Evolutionary conservation across 78 protist genomes (phyloP).

Genomic region (Chrysochromulina tobinii): DNA sequence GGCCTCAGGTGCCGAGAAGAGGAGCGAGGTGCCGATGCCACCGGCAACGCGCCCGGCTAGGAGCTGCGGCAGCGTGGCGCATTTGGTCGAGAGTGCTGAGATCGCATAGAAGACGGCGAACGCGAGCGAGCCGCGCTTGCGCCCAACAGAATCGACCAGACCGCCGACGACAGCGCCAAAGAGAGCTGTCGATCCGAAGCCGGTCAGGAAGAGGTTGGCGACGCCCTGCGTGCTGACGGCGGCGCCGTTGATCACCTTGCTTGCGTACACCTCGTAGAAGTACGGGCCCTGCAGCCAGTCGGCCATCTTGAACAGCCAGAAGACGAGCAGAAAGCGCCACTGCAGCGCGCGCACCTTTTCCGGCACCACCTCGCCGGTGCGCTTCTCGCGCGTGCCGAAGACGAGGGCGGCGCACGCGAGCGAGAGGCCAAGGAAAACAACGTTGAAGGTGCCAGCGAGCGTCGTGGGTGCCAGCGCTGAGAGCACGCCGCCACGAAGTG

Average conservation of each 20-base stretch:
- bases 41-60: constrained; percentile 35
- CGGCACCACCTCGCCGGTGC: background rate
- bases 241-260: constrained; percentile 20
- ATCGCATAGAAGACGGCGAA: constrained; percentile 6
- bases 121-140: constrained; percentile 35
- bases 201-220: constrained; percentile 33
- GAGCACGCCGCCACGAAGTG: too few relatives aligned
- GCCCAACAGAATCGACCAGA: constrained; percentile 37
- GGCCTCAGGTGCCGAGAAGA: constrained; percentile 61
- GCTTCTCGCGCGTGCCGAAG: too few relatives aligned
- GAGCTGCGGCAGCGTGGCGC: background rate
- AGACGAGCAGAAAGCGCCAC: constrained; percentile 31
- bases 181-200: constrained; percentile 35
- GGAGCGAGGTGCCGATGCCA: constrained; percentile 53
- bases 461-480: background rate
- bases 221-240: background rate
- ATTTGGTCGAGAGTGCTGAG: constrained; percentile 9
- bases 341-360: constrained; percentile 7
- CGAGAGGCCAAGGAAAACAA: background rate
- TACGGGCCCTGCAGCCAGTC: constrained; percentile 65
- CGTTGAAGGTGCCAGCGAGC: background rate
- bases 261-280: constrained; percentile 51
- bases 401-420: background rate
- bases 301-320: constrained; percentile 55
- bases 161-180: constrained; percentile 45